Evolutionary conservation across 768 basidiomycete genomes (phyloP), one percentile per base, ranked within the genome.

Genomic region (Amanita subjunquillea): DNA sequence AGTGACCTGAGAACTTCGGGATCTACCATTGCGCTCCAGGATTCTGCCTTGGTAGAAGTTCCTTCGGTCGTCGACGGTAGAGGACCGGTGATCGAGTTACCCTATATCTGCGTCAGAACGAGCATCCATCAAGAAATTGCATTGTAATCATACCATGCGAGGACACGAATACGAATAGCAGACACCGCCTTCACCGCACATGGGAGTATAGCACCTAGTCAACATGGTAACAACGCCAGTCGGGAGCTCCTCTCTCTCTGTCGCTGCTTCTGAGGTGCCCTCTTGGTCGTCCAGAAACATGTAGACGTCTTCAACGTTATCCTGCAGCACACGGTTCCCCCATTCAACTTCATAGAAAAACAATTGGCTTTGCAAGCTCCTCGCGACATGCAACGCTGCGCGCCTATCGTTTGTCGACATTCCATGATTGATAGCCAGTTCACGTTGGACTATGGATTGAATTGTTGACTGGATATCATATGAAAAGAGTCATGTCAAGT

Each of bases 311-410:
- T 95, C 93, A 2, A 95, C 88, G 1, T 88, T 85, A 59, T 95
- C 93, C 55, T 87, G 82, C 49, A 97, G 69, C 2, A 85, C 74
- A 17, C 85, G 79, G 43, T 83, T 82, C 23, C 90, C 91, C 91
- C 94, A 95, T 63, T 97, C 94, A 3, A 97, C 93, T 62, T 99
- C 96, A 63, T 94, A 90, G 68, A 97, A 94, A 74, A 92, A 97
- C 6, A 98, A 76, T 65, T 91, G 88, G 53, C 80, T 83, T 61
- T 97, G 93, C 25, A 98, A 72, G 55, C 89, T 89, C 23, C 92
- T 82, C 0, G 92, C 94, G 17, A 96, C 84, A 58, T 85, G 81
- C 9, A 96, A 71, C 13, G 94, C 91, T 9, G 85, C 83, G 13
- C 86, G 76, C 6, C 94, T 79, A 59, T 94, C 91, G 51, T 76